phyloP scores from a whole-genome alignment of 2,329 filamentous ascomycete genomes.

The Bertia moriformis region DNA sequence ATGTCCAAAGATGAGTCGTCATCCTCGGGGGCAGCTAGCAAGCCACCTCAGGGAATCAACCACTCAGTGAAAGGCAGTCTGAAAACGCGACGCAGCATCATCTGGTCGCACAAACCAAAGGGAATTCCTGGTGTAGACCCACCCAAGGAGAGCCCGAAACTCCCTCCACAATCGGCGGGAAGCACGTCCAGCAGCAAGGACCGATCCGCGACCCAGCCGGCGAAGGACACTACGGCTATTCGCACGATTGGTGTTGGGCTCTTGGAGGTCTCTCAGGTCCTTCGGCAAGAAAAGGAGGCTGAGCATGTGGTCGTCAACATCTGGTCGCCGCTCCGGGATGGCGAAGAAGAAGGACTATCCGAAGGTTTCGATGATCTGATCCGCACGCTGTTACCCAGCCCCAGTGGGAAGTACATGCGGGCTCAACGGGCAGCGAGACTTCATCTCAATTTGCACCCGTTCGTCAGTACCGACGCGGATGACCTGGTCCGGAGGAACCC shows the following conservation, averaged over 20 bases:
- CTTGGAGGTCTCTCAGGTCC: conserved; percentile 59
- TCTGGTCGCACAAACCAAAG: conserved; percentile 4
- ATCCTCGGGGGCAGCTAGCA: not conserved
- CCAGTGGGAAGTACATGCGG: conserved; percentile 60
- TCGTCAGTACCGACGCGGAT: conserved; percentile 65
- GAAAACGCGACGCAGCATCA: not conserved
- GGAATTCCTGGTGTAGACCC: conserved; percentile 5
- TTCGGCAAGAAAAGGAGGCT: conserved; percentile 56
- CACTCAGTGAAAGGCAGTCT: not conserved
- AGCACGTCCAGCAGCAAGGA: conserved; percentile 38
- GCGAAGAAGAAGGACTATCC: conserved; percentile 38
- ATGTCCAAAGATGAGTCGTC: conserved; percentile 9
- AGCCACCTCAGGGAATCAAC: not conserved
- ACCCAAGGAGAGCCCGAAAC: not conserved
- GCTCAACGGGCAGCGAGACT: conserved; percentile 61
- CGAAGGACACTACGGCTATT: conserved; percentile 34
- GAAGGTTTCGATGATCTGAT: conserved; percentile 64
- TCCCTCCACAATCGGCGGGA: conserved; percentile 20
- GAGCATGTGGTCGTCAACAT: conserved; percentile 67
- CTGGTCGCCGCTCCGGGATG: conserved; percentile 50
- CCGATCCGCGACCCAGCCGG: conserved; percentile 20
- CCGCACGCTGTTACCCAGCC: conserved; percentile 57
- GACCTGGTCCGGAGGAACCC: conserved; percentile 72
- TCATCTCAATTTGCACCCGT: conserved; percentile 66
- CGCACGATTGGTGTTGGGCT: conserved; percentile 66